Evolutionary conservation across 2,329 filamentous ascomycete species (phyloP).

Genomic region (Furcasterigmium sp.): DNA sequence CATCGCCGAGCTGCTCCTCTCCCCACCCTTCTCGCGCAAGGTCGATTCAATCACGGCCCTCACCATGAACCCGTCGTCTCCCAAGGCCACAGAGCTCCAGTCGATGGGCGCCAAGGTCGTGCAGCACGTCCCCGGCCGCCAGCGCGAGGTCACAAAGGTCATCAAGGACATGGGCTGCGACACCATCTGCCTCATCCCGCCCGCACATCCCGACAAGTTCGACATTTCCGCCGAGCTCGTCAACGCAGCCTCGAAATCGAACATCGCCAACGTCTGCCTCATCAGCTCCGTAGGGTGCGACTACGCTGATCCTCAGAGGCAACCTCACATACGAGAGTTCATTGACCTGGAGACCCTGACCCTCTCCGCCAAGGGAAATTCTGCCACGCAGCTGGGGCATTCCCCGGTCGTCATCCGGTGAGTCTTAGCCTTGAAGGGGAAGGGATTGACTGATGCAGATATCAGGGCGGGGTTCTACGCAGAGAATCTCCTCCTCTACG

Average conservation of each 20-base stretch:
- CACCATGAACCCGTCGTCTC: conserved; percentile 27
- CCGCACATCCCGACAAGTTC: conserved; percentile 37
- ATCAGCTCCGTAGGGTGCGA: conserved; percentile 44
- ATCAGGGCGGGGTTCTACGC: conserved; percentile 43
- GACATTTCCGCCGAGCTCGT: conserved; percentile 39
- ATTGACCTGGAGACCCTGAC: conserved; percentile 41
- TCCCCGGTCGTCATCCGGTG: conserved; percentile 41
- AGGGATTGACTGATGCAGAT: neutral
- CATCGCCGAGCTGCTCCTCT: conserved; percentile 44
- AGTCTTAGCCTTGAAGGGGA: conserved; percentile 3
- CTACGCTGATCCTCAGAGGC: conserved; percentile 40
- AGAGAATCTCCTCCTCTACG: conserved; percentile 44
- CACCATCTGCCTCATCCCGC: conserved; percentile 43
- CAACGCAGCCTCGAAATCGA: conserved; percentile 36
- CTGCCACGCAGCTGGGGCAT: conserved; percentile 27
- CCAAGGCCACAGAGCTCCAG: conserved; percentile 30
- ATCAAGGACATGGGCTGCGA: conserved; percentile 38
- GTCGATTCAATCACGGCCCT: conserved; percentile 35
- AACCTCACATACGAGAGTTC: conserved; percentile 45
- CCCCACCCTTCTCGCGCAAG: conserved; percentile 34
- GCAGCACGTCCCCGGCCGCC: conserved; percentile 32
- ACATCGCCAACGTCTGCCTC: conserved; percentile 38
- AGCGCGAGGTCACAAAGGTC: conserved; percentile 28
- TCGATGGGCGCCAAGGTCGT: conserved; percentile 35
- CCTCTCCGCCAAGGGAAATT: conserved; percentile 37